Percentiles rank a stretch among this genome's conserved stretches.
These are phyloP conservation scores for Aureobasidium pullulans DNA, from an alignment of 2,329 filamentous ascomycete genomes.

Conservation along the genomic window DNA sequence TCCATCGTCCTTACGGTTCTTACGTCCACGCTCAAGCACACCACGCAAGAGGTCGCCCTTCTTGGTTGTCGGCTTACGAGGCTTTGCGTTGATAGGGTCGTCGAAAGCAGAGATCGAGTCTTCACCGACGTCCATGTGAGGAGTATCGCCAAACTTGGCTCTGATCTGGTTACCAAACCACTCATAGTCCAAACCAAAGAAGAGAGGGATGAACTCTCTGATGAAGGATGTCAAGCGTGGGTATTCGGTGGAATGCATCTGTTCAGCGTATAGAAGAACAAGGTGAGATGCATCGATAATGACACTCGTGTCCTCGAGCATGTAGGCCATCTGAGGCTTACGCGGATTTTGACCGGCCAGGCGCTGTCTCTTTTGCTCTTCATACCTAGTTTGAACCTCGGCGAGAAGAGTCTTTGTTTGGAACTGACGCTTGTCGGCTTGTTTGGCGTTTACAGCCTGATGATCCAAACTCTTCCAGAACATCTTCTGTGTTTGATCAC, in stretches of 20 bases:
- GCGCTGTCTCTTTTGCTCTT: slow-evolving; percentile 74
- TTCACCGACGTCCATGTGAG: slow-evolving; percentile 68
- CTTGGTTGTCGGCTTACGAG: slow-evolving; percentile 59
- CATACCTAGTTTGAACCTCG: slow-evolving; percentile 84
- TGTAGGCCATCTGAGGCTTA: slow-evolving; percentile 61
- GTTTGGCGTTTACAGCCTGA: slow-evolving; percentile 85
- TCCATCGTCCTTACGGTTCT: slow-evolving; percentile 64
- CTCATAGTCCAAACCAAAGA: slow-evolving; percentile 41
- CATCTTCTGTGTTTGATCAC: slow-evolving; percentile 86
- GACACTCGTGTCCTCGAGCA: slow-evolving; percentile 53
- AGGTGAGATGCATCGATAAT: slow-evolving; percentile 44
- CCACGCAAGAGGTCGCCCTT: slow-evolving; percentile 74
- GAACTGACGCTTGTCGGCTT: slow-evolving; percentile 83
- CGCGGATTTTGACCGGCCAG: slow-evolving; percentile 26
- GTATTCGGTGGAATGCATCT: slow-evolving; percentile 35
- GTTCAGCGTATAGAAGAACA: slow-evolving; percentile 37
- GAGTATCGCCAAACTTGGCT: slow-evolving; percentile 31
- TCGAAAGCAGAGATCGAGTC: slow-evolving; percentile 57
- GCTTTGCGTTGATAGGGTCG: slow-evolving; percentile 61
- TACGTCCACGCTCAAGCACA: slow-evolving; percentile 70
- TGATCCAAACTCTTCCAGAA: slow-evolving; percentile 96
- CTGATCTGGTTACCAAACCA: slow-evolving; percentile 63
- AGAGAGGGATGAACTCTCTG: slow-evolving; percentile 43
- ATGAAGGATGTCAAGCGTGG: slow-evolving; percentile 40
- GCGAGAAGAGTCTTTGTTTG: slow-evolving; percentile 84